These are phyloP conservation scores for Xylariaceae sp. DNA, from an alignment of 2,329 filamentous ascomycete species.

Conservation along the genomic window DNA sequence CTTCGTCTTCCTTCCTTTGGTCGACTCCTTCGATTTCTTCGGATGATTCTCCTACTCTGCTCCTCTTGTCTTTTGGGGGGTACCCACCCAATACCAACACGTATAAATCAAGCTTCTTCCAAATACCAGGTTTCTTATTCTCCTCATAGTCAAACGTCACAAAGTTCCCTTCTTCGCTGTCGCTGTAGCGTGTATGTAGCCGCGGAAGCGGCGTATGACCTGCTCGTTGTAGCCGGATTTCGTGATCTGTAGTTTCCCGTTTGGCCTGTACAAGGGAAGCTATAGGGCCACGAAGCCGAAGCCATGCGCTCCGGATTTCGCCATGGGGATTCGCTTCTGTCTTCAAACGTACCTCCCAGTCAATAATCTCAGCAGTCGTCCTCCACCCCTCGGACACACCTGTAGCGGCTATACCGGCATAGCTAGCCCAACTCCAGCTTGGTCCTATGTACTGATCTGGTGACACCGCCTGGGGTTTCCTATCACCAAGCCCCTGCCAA, in stretches of 20 bases:
- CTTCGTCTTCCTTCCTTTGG: not conserved
- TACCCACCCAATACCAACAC: not conserved
- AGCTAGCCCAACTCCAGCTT: slow-evolving; percentile 34
- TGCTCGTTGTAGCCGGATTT: not conserved
- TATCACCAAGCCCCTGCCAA: slow-evolving; percentile 20
- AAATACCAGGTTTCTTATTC: not conserved
- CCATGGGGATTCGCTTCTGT: slow-evolving; percentile 25
- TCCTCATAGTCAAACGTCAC: not conserved
- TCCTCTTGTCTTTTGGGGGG: not conserved
- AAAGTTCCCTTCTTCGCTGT: not conserved
- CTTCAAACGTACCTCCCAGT: slow-evolving; percentile 24
- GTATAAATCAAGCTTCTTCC: not conserved
- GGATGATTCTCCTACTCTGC: not conserved
- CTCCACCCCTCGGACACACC: not conserved
- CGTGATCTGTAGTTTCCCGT: not conserved
- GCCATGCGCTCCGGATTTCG: slow-evolving; percentile 25
- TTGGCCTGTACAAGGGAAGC: not conserved
- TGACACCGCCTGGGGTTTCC: not conserved
- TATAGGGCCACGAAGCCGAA: slow-evolving; percentile 24
- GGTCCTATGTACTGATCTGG: slow-evolving; percentile 24
- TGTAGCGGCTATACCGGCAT: slow-evolving; percentile 17
- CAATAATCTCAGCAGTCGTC: slow-evolving; percentile 13
- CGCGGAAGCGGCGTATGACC: not conserved
- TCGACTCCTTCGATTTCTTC: not conserved
- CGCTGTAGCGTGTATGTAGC: not conserved